A percentile compares a stretch with the other conserved stretches of the same genome.
phyloP scores from a whole-genome alignment of 768 basidiomycete species.

The Mycena leptocephala region DNA sequence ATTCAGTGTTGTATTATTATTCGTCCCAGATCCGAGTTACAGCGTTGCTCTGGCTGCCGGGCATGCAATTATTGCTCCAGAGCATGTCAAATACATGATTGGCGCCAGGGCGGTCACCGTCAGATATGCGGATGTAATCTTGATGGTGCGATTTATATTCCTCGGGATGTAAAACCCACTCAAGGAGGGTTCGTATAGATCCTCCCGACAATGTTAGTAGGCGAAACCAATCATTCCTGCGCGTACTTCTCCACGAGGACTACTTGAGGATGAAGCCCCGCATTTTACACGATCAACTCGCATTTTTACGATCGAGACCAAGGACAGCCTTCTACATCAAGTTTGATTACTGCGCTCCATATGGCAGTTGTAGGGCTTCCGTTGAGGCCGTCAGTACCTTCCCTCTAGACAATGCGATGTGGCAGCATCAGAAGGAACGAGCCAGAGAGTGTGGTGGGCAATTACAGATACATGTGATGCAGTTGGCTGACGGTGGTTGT shows the following conservation, averaged over 20 bases:
- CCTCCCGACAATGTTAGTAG: not conserved
- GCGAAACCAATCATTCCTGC: not conserved
- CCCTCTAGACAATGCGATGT: not conserved
- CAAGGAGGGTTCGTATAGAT: too few relatives aligned
- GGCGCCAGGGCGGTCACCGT: not conserved
- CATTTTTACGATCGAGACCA: not conserved
- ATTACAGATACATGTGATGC: constrained; percentile 3
- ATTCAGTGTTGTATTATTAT: not conserved
- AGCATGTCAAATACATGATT: not conserved
- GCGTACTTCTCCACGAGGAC: not conserved
- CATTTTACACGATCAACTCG: not conserved
- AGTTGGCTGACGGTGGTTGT: constrained; percentile 1
- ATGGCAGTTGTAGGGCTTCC: not conserved
- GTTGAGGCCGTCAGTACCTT: not conserved
- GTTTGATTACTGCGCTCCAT: not conserved
- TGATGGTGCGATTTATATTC: not conserved
- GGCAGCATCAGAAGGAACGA: not conserved
- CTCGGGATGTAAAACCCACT: not conserved
- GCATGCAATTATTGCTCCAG: not conserved
- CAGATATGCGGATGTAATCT: not conserved
- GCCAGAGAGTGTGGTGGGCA: constrained; percentile 2
- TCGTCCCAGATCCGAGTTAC: not conserved
- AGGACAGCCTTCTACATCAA: not conserved
- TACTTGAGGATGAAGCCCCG: not conserved
- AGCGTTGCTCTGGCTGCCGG: not conserved